These are phyloP conservation scores for Saccharomycopsis guyanensis DNA, from an alignment of 805 yeast genomes.

Conservation along the genomic window DNA sequence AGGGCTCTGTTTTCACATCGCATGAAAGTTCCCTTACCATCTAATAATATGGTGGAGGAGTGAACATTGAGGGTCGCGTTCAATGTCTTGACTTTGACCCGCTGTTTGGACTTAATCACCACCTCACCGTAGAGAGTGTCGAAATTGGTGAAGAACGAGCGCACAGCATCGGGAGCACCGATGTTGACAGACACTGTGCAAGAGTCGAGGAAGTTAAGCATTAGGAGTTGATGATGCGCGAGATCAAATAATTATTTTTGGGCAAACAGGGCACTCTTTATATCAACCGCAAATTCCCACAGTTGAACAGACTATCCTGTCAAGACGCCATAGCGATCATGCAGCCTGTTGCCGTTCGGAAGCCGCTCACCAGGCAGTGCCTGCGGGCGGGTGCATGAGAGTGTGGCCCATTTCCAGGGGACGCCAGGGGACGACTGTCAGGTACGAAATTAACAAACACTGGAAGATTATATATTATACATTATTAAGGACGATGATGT, in stretches of 20 bases:
- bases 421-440: no score
- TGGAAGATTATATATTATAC: neutral
- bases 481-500: constrained; percentile 1
- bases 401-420: no score
- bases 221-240: no score
- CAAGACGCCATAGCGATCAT: neutral
- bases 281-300: no score
- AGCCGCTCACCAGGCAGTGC: neutral
- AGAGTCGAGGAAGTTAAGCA: constrained; percentile 10
- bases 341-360: neutral
- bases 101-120: constrained; percentile 9
- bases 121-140: constrained; percentile 11
- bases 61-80: constrained; percentile 8
- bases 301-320: no score
- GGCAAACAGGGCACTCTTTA: no score
- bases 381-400: neutral
- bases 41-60: constrained; percentile 13
- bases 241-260: no score
- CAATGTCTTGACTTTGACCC: constrained; percentile 2
- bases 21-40: constrained; percentile 14
- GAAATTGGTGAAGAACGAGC: constrained; percentile 9
- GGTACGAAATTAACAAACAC: no score
- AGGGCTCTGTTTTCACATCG: constrained; percentile 15
- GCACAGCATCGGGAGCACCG: constrained; percentile 1
- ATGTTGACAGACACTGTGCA: constrained; percentile 3